These are phyloP conservation scores for Prunella vulgaris DNA, from an alignment of 257 asterid genomes.

Conservation along the genomic window DNA sequence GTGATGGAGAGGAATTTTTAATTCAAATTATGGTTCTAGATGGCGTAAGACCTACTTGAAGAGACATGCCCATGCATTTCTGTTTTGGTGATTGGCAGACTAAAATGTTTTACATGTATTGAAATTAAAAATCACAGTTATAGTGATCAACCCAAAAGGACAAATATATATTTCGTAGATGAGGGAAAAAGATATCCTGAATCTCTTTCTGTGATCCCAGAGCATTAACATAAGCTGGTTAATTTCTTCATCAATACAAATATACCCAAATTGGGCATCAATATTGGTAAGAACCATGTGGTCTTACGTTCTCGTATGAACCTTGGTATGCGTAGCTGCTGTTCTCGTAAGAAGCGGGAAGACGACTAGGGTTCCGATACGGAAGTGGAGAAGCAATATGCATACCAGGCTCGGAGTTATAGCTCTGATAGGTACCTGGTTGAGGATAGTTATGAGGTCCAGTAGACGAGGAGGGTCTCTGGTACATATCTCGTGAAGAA, in stretches of 20 bases:
- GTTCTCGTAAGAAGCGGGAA: slow-evolving; percentile 24
- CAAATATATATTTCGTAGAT: background rate
- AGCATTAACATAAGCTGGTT: background rate
- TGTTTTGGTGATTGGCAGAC: background rate
- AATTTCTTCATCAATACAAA: slow-evolving; percentile 23
- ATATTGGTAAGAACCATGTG: slow-evolving; percentile 49
- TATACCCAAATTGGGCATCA: slow-evolving; percentile 26
- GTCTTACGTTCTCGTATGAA: slow-evolving; percentile 36
- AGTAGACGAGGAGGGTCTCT: slow-evolving; percentile 32
- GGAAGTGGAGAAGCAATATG: slow-evolving; percentile 37
- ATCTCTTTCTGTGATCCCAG: background rate
- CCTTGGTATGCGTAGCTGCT: slow-evolving; percentile 27
- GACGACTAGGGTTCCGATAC: slow-evolving; percentile 31
- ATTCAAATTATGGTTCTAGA: background rate
- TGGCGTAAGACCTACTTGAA: background rate
- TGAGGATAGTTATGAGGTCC: slow-evolving; percentile 33
- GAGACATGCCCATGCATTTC: background rate
- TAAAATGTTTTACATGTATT: background rate
- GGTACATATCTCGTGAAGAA: slow-evolving; percentile 35
- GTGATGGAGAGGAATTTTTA: background rate
- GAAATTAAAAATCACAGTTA: background rate
- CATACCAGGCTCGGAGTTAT: slow-evolving; percentile 17
- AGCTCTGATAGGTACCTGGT: slow-evolving; percentile 34
- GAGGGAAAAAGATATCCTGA: background rate
- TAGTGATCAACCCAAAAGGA: background rate